These are phyloP conservation scores for Nephromyces sp. DNA, from an alignment of 169 alveolate species.

Conservation along the genomic window DNA sequence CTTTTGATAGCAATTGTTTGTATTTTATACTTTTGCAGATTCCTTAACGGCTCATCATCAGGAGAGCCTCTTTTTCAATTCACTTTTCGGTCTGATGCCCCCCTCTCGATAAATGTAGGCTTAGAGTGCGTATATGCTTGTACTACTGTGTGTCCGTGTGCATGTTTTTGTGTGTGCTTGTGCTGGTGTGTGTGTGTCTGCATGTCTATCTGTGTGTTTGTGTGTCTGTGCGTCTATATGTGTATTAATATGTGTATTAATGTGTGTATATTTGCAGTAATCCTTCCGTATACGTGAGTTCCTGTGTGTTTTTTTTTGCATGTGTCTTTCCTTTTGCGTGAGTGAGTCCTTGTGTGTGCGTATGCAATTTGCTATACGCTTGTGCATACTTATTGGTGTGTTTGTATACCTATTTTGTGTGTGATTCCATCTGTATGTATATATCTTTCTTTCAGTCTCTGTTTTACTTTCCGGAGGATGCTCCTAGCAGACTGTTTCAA, in stretches of 20 bases:
- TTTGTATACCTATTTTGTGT: no score
- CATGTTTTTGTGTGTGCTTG: background rate
- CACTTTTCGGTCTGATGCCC: slow-evolving; percentile 82
- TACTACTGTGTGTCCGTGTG: background rate
- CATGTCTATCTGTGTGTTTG: no score
- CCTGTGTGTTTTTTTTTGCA: background rate
- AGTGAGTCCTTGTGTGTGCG: no score
- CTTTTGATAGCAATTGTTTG: background rate
- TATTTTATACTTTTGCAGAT: slow-evolving; percentile 38
- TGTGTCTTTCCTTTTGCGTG: no score
- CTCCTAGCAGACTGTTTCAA: slow-evolving; percentile 76
- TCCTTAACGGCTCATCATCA: slow-evolving; percentile 52
- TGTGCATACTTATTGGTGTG: no score
- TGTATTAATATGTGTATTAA: background rate
- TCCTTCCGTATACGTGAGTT: background rate
- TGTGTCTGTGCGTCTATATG: background rate
- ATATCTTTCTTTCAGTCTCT: slow-evolving; percentile 45
- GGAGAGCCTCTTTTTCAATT: slow-evolving; percentile 71
- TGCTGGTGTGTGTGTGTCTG: no score
- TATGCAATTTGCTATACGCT: no score
- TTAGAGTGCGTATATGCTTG: background rate
- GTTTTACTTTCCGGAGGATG: slow-evolving; percentile 74
- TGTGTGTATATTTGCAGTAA: background rate
- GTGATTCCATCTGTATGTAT: no score
- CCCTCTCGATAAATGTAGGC: slow-evolving; percentile 75